These are phyloP conservation scores for Saccharomyces hybrid DNA, from an alignment of 1,139 yeast species.

Conservation along the genomic window DNA sequence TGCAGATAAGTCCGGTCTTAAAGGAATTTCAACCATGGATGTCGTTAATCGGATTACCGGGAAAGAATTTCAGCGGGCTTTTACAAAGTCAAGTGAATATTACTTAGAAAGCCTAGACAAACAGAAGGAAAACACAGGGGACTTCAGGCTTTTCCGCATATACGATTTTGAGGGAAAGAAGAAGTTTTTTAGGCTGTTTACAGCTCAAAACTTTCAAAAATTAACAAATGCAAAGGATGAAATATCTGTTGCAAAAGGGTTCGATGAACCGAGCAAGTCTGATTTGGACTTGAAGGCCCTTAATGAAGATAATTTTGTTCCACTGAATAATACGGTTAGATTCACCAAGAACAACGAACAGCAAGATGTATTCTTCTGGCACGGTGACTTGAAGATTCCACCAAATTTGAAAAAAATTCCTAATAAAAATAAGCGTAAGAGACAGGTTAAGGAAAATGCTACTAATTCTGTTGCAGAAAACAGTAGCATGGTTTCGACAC, in stretches of 20 bases:
- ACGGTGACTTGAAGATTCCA: conserved; percentile 25
- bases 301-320: conserved; percentile 18
- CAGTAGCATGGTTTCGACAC: background rate
- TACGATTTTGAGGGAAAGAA: conserved; percentile 68
- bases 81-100: conserved; percentile 45
- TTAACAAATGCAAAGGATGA: conserved; percentile 18
- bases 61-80: conserved; percentile 42
- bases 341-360: conserved; percentile 17
- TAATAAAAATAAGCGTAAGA: conserved; percentile 15
- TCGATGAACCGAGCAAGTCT: conserved; percentile 5
- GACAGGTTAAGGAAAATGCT: conserved; percentile 6
- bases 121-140: conserved; percentile 30
- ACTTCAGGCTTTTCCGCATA: conserved; percentile 46
- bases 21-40: conserved; percentile 55
- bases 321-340: conserved; percentile 27
- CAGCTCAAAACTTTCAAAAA: conserved; percentile 37
- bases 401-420: conserved; percentile 14
- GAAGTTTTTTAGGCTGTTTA: conserved; percentile 64
- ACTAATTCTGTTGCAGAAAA: background rate
- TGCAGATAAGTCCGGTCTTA: conserved; percentile 35
- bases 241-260: background rate
- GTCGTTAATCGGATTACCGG: conserved; percentile 48
- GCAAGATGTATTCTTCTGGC: conserved; percentile 28
- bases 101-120: conserved; percentile 35
- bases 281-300: conserved; percentile 11